Evolutionary conservation across 306 rosid species (phyloP), one percentile per base, ranked within the genome.

Genomic region (Elaeagnus macrophylla): DNA sequence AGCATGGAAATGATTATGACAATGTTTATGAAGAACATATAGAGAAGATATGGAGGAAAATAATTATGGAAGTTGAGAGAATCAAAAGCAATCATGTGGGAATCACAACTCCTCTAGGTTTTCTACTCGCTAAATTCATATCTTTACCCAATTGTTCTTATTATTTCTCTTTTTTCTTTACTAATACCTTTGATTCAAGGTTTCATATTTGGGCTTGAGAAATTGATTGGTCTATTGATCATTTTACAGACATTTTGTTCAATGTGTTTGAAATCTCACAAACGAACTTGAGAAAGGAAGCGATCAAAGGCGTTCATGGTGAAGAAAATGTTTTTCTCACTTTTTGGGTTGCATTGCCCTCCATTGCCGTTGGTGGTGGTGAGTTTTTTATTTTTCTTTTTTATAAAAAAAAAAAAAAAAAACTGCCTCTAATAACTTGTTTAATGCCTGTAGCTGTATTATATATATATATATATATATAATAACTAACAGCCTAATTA

Each of bases 101-200:
- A 86, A 86, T 62, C 95, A 86, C 77, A 80, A 88, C 36, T 71
- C 91, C 20, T 59, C 91, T 59, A 75, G 91, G 54, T 86, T 83
- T 57, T 82, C 83, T 77, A 60, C 75, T 41, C 88, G 91, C 80
- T 86, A 83, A 71, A 10, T 36, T 44, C 53, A 9, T 6, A 16
- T 58, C 69, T 60, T 14, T 54, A 52, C 20, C 52, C 15, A 44
- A 14, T 43, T 14, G 50, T 48, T 11, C 39, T 19, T 57, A 40
- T 51, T 13, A 51, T 60, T n/a, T 5, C 36, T 40, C 36, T 68
- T 37, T 15, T 25, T 53, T 37, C 10, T 40, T 11, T 51, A 18
- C 43, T 20, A 7, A 47, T 16, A 16, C 16, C 25, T 57, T 8
- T 6, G 51, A 9, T 67, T 16, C 62, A 11, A 20, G 36, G 9